Percentiles rank a stretch among this genome's conserved stretches.
Conservation (phyloP, 2,329 filamentous ascomycete species). For the Plenodomus biglobosus region DNA sequence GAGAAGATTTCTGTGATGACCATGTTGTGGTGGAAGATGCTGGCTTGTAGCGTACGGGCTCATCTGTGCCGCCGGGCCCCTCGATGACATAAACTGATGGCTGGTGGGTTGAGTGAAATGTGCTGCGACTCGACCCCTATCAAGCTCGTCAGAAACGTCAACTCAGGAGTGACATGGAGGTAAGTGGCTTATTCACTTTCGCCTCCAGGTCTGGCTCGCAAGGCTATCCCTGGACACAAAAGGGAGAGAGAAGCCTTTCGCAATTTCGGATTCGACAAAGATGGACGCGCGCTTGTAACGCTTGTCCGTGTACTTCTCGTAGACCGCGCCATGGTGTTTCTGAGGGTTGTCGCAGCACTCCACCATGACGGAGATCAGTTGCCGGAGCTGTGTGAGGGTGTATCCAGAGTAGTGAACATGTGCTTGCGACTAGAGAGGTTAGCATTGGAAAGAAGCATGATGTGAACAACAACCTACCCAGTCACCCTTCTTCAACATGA, state of each 20-base stretch:
- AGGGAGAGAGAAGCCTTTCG: conserved; percentile 59
- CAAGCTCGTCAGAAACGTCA: conserved; percentile 30
- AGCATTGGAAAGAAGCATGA: conserved; percentile 25
- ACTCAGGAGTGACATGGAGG: conserved; percentile 19
- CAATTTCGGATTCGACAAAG: conserved; percentile 75
- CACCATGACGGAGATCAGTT: conserved; percentile 74
- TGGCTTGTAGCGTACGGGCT: conserved; percentile 10
- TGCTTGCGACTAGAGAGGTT: conserved; percentile 64
- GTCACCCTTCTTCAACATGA: conserved; percentile 86
- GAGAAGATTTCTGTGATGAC: conserved; percentile 33
- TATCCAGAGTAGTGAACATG: conserved; percentile 95
- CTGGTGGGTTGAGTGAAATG: conserved; percentile 9
- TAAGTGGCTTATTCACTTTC: conserved; percentile 41
- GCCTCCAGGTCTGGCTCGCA: conserved; percentile 40
- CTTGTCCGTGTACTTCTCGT: conserved; percentile 86
- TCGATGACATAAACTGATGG: not conserved
- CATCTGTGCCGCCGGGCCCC: conserved; percentile 10
- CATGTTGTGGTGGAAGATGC: conserved; percentile 20
- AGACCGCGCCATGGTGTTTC: conserved; percentile 83
- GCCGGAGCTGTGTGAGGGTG: conserved; percentile 79
- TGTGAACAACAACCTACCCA: conserved; percentile 67
- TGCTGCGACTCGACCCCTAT: conserved; percentile 24
- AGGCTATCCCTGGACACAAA: conserved; percentile 40
- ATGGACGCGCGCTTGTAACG: conserved; percentile 82
- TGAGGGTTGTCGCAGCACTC: conserved; percentile 83